These are phyloP conservation scores for Tuber magnatum DNA, from an alignment of 495 filamentous ascomycete species.

Conservation along the genomic window DNA sequence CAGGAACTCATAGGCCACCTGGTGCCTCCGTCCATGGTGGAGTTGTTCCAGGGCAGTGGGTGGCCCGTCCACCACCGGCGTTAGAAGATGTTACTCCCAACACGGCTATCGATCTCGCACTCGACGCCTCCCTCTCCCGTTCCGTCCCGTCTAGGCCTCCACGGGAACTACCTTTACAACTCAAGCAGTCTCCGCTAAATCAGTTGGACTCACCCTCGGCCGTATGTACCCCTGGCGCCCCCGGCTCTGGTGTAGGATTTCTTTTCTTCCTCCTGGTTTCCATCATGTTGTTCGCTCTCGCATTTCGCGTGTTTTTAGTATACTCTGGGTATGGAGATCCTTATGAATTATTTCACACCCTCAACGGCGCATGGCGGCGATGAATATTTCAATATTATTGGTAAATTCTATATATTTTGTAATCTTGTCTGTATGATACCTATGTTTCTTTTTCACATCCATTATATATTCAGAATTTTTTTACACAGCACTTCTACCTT, in stretches of 20 bases:
- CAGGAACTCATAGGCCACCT: not conserved
- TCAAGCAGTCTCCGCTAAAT: not conserved
- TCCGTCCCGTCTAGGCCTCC: no score
- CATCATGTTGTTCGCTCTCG: not conserved
- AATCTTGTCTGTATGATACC: not conserved
- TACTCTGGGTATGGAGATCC: not conserved
- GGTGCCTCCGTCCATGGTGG: no score
- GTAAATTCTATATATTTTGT: not conserved
- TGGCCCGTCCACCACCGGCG: no score
- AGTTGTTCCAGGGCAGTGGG: no score
- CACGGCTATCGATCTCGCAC: no score
- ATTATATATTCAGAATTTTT: not conserved
- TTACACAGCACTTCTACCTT: not conserved
- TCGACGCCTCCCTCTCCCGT: no score
- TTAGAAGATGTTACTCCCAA: no score
- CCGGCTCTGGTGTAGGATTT: not conserved
- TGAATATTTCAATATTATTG: not conserved
- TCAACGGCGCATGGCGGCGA: not conserved
- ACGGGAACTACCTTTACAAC: no score
- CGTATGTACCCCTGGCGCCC: no score
- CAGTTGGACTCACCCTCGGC: no score
- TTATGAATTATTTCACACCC: not conserved
- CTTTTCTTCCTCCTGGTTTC: not conserved
- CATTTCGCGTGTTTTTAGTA: not conserved
- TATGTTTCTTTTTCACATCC: not conserved